Evolutionary conservation across 2,329 filamentous ascomycete species (phyloP), one percentile per base, ranked within the genome.

Genomic region (Aspergillus nomiae): DNA sequence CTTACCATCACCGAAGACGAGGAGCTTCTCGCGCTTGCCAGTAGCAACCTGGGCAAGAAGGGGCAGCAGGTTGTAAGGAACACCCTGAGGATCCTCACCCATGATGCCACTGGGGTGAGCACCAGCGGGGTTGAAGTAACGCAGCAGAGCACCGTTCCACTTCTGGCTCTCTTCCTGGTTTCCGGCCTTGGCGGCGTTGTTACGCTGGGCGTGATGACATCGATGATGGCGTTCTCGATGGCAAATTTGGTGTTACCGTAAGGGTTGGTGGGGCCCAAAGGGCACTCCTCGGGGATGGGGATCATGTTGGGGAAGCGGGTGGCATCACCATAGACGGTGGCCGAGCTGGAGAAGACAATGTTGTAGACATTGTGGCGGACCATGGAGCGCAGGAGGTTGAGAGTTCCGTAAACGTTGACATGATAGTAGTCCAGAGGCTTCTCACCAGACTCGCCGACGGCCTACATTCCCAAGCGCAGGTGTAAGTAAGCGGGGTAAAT

Each of bases 221-320:
- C 95, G 70, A 90, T 93, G 78, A 99, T 97, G 79, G 97, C 89
- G 69, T 85, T 86, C 84, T 99, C 95, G 67, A 97, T 93, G 70
- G 90, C 91, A 74, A 92, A 90, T 85, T 99, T 99, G 68, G 95
- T 99, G 81, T 92, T 92, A 67, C 95, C 96, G 81, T 99, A 99
- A 30, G 94, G 93, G 85, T 98, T 99, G 70, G 95, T 99, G 16
- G 95, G 92, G 58, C 93, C 94, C 67, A 96, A 92, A 64, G 96
- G 95, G 86, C 95, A 99, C 80, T 92, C 85, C 83, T 99, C 95
- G 58, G 95, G 95, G 75, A 99, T 99, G 68, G 95, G 95, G 69
- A 99, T 99, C 95, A 99, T 99, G 85, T 96, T 90, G 70, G 91
- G 89, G 82, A 97, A 92, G 76, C 93, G 91, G 53, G 95, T 98